These are phyloP conservation scores for Aspergillus haitiensis DNA, from an alignment of 495 filamentous ascomycete genomes.

Conservation along the genomic window DNA sequence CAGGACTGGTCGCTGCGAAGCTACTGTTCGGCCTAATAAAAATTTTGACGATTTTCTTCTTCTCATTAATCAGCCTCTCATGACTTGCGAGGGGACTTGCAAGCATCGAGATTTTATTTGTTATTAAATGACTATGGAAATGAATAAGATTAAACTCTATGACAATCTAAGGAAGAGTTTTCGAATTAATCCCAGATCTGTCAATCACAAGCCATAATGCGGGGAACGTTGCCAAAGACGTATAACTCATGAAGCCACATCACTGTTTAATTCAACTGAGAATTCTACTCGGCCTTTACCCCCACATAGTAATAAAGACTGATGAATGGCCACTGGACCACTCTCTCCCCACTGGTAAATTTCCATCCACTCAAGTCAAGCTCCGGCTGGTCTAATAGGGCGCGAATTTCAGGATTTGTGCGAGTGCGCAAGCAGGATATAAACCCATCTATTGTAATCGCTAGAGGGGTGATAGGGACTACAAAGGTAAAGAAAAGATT, in stretches of 20 bases:
- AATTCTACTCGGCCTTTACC: not conserved
- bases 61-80: too few relatives aligned
- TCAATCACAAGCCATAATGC: too few relatives aligned
- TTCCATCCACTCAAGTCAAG: conserved; percentile 51
- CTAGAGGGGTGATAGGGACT: conserved; percentile 62
- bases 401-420: conserved; percentile 61
- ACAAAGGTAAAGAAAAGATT: conserved; percentile 65
- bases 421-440: conserved; percentile 65
- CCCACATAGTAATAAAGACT: conserved; percentile 25
- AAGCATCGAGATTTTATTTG: too few relatives aligned
- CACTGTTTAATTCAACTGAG: not conserved
- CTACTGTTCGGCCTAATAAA: too few relatives aligned
- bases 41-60: too few relatives aligned
- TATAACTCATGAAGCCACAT: not conserved
- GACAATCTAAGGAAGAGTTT: too few relatives aligned
- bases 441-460: conserved; percentile 65
- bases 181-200: too few relatives aligned
- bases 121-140: too few relatives aligned
- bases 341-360: conserved; percentile 51
- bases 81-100: too few relatives aligned
- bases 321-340: conserved; percentile 30
- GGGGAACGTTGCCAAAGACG: too few relatives aligned
- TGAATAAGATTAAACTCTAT: too few relatives aligned
- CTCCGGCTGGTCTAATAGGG: conserved; percentile 53
- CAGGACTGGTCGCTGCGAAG: too few relatives aligned